Percentiles rank a stretch among this genome's conserved stretches.
Evolutionary conservation across 2,329 filamentous ascomycete genomes (phyloP).

Genomic region (Colletotrichum somersetense): DNA sequence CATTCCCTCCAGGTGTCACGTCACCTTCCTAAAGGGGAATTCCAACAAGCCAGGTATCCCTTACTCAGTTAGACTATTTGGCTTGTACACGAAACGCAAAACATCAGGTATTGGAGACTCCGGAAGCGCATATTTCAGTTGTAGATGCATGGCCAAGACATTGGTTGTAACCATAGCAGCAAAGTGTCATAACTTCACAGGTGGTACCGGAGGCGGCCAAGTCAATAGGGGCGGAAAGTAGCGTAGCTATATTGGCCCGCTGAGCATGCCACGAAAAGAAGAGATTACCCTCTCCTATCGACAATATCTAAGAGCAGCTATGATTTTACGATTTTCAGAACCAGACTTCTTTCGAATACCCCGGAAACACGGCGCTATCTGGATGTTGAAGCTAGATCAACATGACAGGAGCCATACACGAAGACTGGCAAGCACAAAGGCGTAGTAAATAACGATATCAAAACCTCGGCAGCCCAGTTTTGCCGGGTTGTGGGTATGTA

Average conservation of each 20-base stretch:
- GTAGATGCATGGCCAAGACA: not conserved
- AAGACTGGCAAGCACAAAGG: not conserved
- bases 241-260: no score
- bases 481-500: not conserved
- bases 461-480: not conserved
- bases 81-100: not conserved
- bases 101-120: not conserved
- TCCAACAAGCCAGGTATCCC: no score
- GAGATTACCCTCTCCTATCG: no score
- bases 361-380: not conserved
- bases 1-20: not conserved
- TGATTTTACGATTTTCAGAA: no score
- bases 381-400: not conserved
- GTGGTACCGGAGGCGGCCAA: no score
- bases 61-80: not conserved
- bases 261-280: no score
- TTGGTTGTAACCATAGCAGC: no score
- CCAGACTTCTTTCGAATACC: no score
- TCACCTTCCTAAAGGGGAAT: conserved; percentile 12
- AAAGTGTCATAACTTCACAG: no score
- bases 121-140: not conserved
- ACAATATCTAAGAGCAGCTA: no score
- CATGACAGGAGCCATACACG: not conserved
- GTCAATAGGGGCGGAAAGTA: no score
- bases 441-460: not conserved